Percentiles rank a stretch among this genome's conserved stretches.
Conservation (phyloP, 495 filamentous ascomycete species). For the Hypoxylon rickii region DNA sequence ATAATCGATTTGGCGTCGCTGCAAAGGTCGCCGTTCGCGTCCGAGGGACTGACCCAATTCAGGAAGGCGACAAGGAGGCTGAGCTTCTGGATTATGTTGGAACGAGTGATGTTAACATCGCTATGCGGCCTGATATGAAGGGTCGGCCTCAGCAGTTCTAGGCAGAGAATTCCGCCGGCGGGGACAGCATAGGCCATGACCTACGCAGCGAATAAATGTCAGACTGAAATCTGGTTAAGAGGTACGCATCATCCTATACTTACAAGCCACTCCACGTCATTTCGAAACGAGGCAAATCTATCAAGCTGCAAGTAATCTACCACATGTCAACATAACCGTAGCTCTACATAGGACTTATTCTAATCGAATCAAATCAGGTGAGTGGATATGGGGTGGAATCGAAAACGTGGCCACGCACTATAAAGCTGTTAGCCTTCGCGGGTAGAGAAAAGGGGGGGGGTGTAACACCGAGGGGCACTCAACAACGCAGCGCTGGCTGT, state of each 20-base stretch:
- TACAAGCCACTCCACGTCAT: conserved; percentile 63
- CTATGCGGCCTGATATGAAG: conserved; percentile 44
- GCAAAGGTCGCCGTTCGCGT: conserved; percentile 60
- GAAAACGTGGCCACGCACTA: no score
- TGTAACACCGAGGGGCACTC: no score
- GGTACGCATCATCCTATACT: conserved; percentile 29
- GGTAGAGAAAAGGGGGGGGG: no score
- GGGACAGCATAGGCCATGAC: conserved; percentile 61
- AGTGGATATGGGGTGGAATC: no score
- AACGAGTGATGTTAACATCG: conserved; percentile 52
- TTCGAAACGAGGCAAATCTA: conserved; percentile 51
- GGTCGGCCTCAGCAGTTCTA: conserved; percentile 65
- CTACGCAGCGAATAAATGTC: conserved; percentile 33
- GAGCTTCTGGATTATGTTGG: conserved; percentile 66
- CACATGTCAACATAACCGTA: neutral
- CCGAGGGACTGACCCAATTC: conserved; percentile 58
- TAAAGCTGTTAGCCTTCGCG: no score
- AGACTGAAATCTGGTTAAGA: neutral
- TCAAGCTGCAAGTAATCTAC: conserved; percentile 50
- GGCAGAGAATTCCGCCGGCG: conserved; percentile 61
- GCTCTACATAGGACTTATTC: no score
- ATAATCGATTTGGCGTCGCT: conserved; percentile 48
- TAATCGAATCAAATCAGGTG: no score
- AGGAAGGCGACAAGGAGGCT: conserved; percentile 65
- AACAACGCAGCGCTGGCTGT: no score